Conservation (phyloP, 495 filamentous ascomycete genomes). For the Beverwykella pulmonaria region DNA sequence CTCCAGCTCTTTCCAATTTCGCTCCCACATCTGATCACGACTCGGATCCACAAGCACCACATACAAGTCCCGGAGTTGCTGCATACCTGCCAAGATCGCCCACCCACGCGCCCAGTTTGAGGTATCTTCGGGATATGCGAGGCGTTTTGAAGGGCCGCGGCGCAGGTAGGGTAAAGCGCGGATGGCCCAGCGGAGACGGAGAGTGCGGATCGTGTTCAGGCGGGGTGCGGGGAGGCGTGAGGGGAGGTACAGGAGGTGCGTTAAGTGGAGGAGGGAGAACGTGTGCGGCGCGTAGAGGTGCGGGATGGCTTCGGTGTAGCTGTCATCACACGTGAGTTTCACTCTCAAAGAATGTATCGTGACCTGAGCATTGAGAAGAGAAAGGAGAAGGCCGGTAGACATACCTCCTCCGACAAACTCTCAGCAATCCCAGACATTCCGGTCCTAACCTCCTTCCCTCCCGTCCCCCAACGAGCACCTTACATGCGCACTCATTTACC, state of each 20-base stretch:
- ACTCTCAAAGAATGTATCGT: too few relatives aligned
- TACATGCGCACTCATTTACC: constrained; percentile 14
- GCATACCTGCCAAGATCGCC: constrained; percentile 24
- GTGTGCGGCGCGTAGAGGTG: constrained; percentile 29
- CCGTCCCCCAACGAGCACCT: constrained; percentile 23
- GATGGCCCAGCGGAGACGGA: constrained; percentile 31
- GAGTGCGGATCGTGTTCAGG: constrained; percentile 28
- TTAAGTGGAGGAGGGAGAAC: constrained; percentile 32
- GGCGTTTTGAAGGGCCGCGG: not conserved
- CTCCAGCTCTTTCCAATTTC: constrained; percentile 21
- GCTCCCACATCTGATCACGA: constrained; percentile 23
- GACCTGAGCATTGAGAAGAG: too few relatives aligned
- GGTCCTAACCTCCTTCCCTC: constrained; percentile 5
- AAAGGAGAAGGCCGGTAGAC: not conserved
- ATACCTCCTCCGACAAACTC: constrained; percentile 27
- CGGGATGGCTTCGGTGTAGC: constrained; percentile 32
- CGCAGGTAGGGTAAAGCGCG: constrained; percentile 33
- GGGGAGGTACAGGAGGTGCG: constrained; percentile 36
- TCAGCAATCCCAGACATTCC: constrained; percentile 3
- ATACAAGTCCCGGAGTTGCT: constrained; percentile 21
- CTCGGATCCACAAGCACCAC: constrained; percentile 29
- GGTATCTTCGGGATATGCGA: constrained; percentile 36
- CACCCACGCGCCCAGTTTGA: constrained; percentile 28
- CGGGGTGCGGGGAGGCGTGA: constrained; percentile 16
- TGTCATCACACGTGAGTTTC: constrained; percentile 4